Evolutionary conservation across 495 filamentous ascomycete genomes (phyloP).

Genomic region (Cenococcum geophilum): DNA sequence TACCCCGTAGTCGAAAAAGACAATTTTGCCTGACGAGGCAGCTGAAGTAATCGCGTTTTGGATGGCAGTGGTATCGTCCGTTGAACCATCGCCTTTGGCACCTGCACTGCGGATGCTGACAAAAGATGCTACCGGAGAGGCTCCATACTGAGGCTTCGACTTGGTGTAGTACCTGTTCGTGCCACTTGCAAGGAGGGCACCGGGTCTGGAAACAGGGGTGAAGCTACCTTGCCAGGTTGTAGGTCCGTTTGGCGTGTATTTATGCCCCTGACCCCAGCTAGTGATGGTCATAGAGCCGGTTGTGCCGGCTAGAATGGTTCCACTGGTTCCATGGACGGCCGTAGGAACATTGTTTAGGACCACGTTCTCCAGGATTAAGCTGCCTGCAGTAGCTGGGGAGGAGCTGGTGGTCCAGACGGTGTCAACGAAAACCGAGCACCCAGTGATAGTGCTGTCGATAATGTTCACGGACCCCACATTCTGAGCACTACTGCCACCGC

Average conservation of each 20-base stretch:
- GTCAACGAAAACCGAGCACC: conserved; percentile 34
- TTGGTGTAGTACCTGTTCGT: conserved; percentile 57
- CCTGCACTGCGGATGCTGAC: conserved; percentile 69
- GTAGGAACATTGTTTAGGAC: conserved; percentile 56
- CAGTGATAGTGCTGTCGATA: conserved; percentile 69
- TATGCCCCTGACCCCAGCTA: conserved; percentile 52
- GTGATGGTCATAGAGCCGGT: conserved; percentile 48
- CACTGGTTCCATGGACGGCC: conserved; percentile 50
- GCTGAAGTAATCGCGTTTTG: conserved; percentile 61
- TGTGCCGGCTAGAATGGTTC: conserved; percentile 32
- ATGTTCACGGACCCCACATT: conserved; percentile 76
- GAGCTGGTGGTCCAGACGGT: conserved; percentile 18
- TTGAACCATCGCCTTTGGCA: conserved; percentile 69
- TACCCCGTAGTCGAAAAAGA: conserved; percentile 89
- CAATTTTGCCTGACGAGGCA: conserved; percentile 54
- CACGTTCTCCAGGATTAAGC: conserved; percentile 80
- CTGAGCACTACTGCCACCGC: conserved; percentile 46
- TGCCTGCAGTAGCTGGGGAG: conserved; percentile 60
- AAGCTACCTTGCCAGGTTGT: conserved; percentile 42
- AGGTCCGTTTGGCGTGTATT: conserved; percentile 20
- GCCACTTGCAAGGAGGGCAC: conserved; percentile 46
- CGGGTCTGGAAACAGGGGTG: conserved; percentile 50
- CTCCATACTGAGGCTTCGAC: conserved; percentile 69
- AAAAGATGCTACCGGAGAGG: conserved; percentile 52
- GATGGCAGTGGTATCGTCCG: conserved; percentile 64